A percentile compares a stretch with the other conserved stretches of the same genome.
Evolutionary conservation across 2,329 filamentous ascomycete species (phyloP).

Genomic region (Balansia obtecta): DNA sequence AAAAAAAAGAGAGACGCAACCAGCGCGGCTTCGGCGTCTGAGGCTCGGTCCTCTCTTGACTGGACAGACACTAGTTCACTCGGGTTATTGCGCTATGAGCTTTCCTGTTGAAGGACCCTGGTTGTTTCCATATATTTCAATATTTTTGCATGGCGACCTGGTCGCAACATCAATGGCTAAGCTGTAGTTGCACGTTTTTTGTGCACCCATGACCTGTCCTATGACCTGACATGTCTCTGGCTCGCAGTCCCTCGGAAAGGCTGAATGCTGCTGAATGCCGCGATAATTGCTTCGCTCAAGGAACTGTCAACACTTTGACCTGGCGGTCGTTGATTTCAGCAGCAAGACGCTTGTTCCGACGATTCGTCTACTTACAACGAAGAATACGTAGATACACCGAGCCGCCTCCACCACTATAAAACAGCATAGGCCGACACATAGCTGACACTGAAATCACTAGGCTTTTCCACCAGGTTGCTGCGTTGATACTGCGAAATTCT

Average conservation of each 20-base stretch:
- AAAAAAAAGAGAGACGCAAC: too few species aligned
- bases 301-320: too few species aligned
- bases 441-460: conserved; percentile 76
- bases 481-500: conserved; percentile 78
- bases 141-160: background rate
- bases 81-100: background rate
- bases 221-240: too few species aligned
- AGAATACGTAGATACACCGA: background rate
- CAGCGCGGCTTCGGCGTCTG: conserved; percentile 2
- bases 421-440: conserved; percentile 89
- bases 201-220: background rate
- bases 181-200: background rate
- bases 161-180: background rate
- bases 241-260: too few species aligned
- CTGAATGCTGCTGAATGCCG: too few species aligned
- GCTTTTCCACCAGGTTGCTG: conserved; percentile 58
- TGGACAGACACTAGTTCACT: background rate
- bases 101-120: background rate
- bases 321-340: too few species aligned
- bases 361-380: background rate
- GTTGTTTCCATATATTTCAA: background rate
- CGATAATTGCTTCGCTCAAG: too few species aligned
- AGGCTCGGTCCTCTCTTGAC: background rate
- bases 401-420: conserved; percentile 28
- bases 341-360: too few species aligned